Percentiles rank a stretch among this genome's conserved stretches.
Conservation (phyloP, 106 monocot species). For the Platanthera guangdongensis region DNA sequence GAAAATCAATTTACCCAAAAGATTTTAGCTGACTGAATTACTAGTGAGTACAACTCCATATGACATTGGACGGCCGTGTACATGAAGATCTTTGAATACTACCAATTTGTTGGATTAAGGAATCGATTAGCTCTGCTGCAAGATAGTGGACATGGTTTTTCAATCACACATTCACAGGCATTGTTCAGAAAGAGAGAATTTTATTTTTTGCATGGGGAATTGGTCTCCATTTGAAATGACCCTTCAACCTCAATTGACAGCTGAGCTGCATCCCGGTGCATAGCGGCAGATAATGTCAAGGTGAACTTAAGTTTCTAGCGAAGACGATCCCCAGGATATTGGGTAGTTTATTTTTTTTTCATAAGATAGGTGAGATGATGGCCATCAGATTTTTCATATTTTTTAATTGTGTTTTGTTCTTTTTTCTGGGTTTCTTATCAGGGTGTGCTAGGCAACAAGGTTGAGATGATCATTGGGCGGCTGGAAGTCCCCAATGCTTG, state of each 20-base stretch:
- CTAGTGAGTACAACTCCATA: not conserved
- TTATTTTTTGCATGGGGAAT: not conserved
- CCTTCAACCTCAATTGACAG: not conserved
- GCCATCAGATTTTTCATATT: not conserved
- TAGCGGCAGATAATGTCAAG: not conserved
- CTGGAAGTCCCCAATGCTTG: not conserved
- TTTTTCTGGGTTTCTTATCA: not conserved
- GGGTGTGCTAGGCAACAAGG: not conserved
- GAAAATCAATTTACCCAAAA: not conserved
- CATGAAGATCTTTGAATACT: not conserved
- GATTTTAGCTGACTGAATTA: not conserved
- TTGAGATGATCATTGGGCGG: not conserved
- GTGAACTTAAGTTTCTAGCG: not conserved
- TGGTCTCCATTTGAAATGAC: not conserved
- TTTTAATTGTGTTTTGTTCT: too few relatives aligned
- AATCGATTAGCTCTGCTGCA: not conserved
- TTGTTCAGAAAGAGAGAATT: not conserved
- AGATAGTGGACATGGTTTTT: not conserved
- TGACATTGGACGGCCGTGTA: not conserved
- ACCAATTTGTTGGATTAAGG: not conserved
- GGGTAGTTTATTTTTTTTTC: not conserved
- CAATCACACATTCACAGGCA: not conserved
- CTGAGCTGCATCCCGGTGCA: not conserved
- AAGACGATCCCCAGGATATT: slow-evolving; percentile 4
- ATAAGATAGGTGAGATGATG: not conserved